Evolutionary conservation across 305 asterid genomes (phyloP).

Genomic region (Nicotiana rustica): DNA sequence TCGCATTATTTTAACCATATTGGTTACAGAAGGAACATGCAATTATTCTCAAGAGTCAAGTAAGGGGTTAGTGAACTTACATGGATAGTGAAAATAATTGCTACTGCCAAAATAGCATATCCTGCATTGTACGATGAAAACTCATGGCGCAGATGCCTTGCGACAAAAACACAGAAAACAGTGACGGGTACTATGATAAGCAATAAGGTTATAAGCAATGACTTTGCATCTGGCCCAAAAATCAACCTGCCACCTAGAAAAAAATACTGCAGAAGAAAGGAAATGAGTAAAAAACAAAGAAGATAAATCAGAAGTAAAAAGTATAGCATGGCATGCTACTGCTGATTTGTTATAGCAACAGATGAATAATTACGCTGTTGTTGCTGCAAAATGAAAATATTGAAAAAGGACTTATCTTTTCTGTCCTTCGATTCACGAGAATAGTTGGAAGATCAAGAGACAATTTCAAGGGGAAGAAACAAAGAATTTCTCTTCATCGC

Average conservation of each 20-base stretch:
- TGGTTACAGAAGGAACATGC: neutral
- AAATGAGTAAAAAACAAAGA: constrained; percentile 34
- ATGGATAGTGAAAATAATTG: constrained; percentile 74
- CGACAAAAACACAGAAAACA: constrained; percentile 90
- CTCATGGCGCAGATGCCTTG: constrained; percentile 95
- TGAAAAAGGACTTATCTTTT: constrained; percentile 29
- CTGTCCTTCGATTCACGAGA: constrained; percentile 23
- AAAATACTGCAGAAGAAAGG: constrained; percentile 75
- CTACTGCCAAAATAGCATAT: constrained; percentile 74
- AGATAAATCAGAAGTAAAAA: constrained; percentile 34
- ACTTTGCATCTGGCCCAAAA: constrained; percentile 98
- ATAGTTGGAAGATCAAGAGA: constrained; percentile 25
- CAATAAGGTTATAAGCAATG: constrained; percentile 83
- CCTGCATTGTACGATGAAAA: constrained; percentile 80
- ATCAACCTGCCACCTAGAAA: constrained; percentile 93
- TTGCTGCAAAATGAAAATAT: constrained; percentile 29
- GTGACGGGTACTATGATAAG: constrained; percentile 78
- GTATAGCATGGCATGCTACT: constrained; percentile 25
- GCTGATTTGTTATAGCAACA: constrained; percentile 28
- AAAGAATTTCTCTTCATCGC: neutral
- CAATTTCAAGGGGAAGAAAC: neutral
- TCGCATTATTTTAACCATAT: neutral
- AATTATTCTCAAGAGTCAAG: neutral
- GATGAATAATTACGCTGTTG: constrained; percentile 31
- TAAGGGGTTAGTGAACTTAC: constrained; percentile 54